A percentile compares a stretch with the other conserved stretches of the same genome.
Evolutionary conservation across 768 basidiomycete genomes (phyloP).

Genomic region (Saitozyma podzolica): DNA sequence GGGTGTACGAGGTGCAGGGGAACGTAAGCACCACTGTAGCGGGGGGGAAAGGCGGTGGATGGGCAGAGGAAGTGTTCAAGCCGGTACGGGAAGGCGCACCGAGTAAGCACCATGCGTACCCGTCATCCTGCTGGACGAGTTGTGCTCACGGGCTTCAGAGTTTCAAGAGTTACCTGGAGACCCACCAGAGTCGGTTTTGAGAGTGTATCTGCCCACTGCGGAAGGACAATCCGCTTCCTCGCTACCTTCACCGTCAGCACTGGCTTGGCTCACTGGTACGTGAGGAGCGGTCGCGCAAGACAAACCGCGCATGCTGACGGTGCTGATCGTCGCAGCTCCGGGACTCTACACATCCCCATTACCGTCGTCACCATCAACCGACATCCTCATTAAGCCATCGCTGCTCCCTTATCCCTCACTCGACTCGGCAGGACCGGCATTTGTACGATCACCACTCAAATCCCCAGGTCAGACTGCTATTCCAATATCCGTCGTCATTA

Average conservation of each 20-base stretch:
- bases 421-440: conserved; percentile 17
- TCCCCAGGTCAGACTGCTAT: conserved; percentile 51
- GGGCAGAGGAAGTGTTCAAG: conserved; percentile 73
- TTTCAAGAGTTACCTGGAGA: conserved; percentile 87
- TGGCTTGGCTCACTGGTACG: conserved; percentile 92
- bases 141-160: conserved; percentile 58
- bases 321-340: conserved; percentile 59
- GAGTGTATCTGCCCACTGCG: conserved; percentile 69
- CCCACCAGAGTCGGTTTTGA: conserved; percentile 71
- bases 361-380: conserved; percentile 75
- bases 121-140: background rate
- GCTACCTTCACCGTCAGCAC: conserved; percentile 65
- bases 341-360: conserved; percentile 82
- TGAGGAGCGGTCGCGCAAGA: conserved; percentile 1
- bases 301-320: too few relatives aligned
- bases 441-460: conserved; percentile 18
- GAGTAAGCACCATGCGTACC: conserved; percentile 57
- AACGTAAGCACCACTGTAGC: conserved; percentile 47
- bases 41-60: conserved; percentile 73
- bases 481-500: conserved; percentile 76
- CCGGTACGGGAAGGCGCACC: conserved; percentile 73
- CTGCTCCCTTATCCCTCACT: conserved; percentile 49
- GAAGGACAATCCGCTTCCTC: conserved; percentile 54
- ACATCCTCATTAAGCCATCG: conserved; percentile 48
- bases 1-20: conserved; percentile 78